phyloP scores from a whole-genome alignment of 495 filamentous ascomycete species.

The Wilcoxina mikolae region DNA sequence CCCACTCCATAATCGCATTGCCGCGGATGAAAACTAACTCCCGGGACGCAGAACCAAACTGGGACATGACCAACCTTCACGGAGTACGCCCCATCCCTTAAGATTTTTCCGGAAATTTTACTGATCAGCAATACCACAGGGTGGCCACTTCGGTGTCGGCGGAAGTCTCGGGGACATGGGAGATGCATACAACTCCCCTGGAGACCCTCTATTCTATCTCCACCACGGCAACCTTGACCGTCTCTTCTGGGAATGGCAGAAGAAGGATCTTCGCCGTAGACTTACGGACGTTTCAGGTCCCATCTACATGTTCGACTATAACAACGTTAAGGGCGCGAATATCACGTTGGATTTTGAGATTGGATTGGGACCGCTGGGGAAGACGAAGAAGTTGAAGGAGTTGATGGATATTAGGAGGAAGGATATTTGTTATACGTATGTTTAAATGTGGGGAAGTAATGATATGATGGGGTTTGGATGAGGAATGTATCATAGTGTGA shows the following conservation, averaged over 20 bases:
- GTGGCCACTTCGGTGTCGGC: slow-evolving; percentile 49
- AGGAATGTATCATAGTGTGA: too few relatives aligned
- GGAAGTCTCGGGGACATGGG: slow-evolving; percentile 17
- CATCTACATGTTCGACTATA: slow-evolving; percentile 26
- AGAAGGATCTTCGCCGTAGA: slow-evolving; percentile 19
- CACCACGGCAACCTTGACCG: slow-evolving; percentile 40
- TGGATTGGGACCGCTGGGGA: slow-evolving; percentile 18
- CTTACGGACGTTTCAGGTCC: slow-evolving; percentile 30
- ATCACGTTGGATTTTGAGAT: slow-evolving; percentile 31
- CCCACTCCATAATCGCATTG: not conserved
- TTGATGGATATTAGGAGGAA: slow-evolving; percentile 19
- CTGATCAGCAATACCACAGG: slow-evolving; percentile 25
- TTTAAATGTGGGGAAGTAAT: not conserved
- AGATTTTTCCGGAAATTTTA: not conserved
- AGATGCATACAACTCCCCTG: slow-evolving; percentile 18
- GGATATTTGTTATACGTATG: slow-evolving; percentile 12
- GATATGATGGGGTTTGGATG: too few relatives aligned
- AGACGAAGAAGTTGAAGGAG: not conserved
- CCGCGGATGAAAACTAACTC: not conserved
- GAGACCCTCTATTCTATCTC: slow-evolving; percentile 39
- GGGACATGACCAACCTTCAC: slow-evolving; percentile 36
- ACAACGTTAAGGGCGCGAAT: slow-evolving; percentile 25
- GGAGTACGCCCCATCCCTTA: not conserved
- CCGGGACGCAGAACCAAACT: too few relatives aligned
- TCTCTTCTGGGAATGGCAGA: slow-evolving; percentile 40